Conservation (phyloP, 495 filamentous ascomycete genomes). For the Aspergillus conjunctus region DNA sequence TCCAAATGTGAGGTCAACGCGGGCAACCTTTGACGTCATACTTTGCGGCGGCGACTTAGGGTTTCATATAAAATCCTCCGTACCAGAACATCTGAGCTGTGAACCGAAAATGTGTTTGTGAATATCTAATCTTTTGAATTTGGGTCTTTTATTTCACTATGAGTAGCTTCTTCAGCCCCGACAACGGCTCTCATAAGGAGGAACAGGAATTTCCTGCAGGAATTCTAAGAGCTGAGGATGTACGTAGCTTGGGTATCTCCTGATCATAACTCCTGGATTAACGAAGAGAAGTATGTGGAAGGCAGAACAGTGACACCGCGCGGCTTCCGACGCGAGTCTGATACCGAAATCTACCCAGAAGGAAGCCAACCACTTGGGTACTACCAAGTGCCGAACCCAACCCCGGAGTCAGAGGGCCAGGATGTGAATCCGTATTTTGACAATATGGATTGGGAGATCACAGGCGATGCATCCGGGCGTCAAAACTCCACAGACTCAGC, state of each 20-base stretch:
- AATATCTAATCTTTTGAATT: no score
- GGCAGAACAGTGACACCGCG: background rate
- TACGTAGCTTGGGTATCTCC: background rate
- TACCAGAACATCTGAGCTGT: no score
- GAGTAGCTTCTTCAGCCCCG: background rate
- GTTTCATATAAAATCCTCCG: background rate
- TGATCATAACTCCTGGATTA: background rate
- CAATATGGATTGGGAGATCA: constrained; percentile 51
- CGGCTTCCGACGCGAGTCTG: background rate
- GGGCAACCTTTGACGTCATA: background rate
- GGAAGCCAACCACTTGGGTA: background rate
- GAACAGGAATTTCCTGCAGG: background rate
- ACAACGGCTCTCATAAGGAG: background rate
- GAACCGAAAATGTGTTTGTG: no score
- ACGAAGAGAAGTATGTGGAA: background rate
- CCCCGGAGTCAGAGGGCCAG: constrained; percentile 54
- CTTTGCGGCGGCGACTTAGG: background rate
- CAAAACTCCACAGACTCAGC: no score
- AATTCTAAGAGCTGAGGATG: background rate
- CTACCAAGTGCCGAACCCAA: constrained; percentile 35
- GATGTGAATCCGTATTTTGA: constrained; percentile 11
- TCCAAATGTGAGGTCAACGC: background rate
- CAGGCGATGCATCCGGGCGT: no score
- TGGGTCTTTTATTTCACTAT: background rate
- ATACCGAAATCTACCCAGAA: background rate